Conservation (phyloP, 768 basidiomycete genomes). For the Psilocybe azurescens region DNA sequence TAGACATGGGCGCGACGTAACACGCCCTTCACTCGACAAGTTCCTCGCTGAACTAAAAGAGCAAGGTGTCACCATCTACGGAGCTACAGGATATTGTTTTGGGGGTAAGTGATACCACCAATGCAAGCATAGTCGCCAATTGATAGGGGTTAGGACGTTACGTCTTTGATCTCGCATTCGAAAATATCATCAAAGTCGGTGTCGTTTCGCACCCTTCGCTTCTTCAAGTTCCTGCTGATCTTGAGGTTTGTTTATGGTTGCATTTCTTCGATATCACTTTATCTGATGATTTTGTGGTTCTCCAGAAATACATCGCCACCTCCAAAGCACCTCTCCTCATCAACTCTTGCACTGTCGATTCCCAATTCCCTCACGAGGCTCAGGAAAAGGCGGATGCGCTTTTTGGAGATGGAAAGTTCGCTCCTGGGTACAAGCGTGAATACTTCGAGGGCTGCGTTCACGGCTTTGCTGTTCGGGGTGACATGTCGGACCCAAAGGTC, state of each 20-base stretch:
- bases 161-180: slow-evolving; percentile 66
- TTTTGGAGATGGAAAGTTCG: slow-evolving; percentile 49
- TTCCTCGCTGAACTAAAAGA: slow-evolving; percentile 61
- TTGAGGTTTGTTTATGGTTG: slow-evolving; percentile 48
- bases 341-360: slow-evolving; percentile 64
- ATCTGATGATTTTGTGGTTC: not conserved
- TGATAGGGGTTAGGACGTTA: not conserved
- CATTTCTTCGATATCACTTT: not conserved
- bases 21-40: slow-evolving; percentile 57
- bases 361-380: slow-evolving; percentile 51
- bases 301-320: slow-evolving; percentile 48
- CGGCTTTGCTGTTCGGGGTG: slow-evolving; percentile 59
- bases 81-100: slow-evolving; percentile 71
- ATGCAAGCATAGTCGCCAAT: not conserved
- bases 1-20: slow-evolving; percentile 42
- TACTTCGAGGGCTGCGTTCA: slow-evolving; percentile 54
- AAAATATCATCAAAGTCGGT: slow-evolving; percentile 51
- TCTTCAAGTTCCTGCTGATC: slow-evolving; percentile 59
- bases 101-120: slow-evolving; percentile 47
- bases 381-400: slow-evolving; percentile 53
- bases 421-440: slow-evolving; percentile 53
- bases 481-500: slow-evolving; percentile 51
- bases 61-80: slow-evolving; percentile 62
- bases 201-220: slow-evolving; percentile 67
- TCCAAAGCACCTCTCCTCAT: slow-evolving; percentile 66